Evolutionary conservation across 2,329 filamentous ascomycete species (phyloP).

Genomic region (Talaromyces islandicus): DNA sequence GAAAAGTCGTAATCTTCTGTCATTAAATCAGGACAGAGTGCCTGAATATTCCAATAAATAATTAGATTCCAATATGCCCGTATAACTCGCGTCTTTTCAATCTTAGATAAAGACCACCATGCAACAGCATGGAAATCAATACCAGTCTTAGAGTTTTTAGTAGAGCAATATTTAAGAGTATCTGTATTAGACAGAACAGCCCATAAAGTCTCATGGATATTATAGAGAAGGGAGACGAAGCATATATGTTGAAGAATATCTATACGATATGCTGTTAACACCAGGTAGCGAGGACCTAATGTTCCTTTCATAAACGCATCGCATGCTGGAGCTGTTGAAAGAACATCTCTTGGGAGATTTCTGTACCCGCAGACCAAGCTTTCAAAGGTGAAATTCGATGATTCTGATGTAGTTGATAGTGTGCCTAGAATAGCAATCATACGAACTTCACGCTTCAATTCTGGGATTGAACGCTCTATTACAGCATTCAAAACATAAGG

Average conservation of each 20-base stretch:
- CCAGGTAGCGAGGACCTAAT: slow-evolving; percentile 4
- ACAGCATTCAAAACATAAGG: not conserved
- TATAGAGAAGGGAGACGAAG: slow-evolving; percentile 4
- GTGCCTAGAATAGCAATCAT: slow-evolving; percentile 5
- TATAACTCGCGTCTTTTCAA: slow-evolving; percentile 1
- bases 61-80: slow-evolving; percentile 8
- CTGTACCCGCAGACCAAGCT: not conserved
- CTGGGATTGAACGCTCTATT: slow-evolving; percentile 3
- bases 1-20: not conserved
- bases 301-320: slow-evolving; percentile 5
- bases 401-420: not conserved
- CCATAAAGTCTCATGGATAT: slow-evolving; percentile 5
- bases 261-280: slow-evolving; percentile 4
- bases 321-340: slow-evolving; percentile 1
- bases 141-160: not conserved
- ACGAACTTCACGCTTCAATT: slow-evolving; percentile 2
- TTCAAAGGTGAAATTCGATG: not conserved
- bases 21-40: not conserved
- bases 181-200: not conserved
- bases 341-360: not conserved
- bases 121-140: not conserved
- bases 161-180: not conserved
- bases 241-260: slow-evolving; percentile 5
- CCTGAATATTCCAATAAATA: not conserved
- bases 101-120: slow-evolving; percentile 2